phyloP scores from a whole-genome alignment of 495 filamentous ascomycete species.

The Podospora tetraspora region DNA sequence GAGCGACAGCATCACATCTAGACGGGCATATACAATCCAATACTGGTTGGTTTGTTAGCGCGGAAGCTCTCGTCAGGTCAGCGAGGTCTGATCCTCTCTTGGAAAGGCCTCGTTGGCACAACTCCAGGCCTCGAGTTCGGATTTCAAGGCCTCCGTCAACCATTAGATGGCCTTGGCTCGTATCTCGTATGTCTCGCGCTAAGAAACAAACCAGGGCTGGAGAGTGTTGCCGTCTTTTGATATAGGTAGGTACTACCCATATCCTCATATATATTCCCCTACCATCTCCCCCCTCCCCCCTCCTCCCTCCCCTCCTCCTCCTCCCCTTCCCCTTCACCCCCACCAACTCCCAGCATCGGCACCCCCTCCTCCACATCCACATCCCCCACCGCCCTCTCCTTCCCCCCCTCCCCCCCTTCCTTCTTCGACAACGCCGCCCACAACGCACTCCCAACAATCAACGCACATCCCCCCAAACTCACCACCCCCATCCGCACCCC shows the following conservation, averaged over 20 bases:
- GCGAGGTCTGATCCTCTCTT: no score
- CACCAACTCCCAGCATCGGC: constrained; percentile 17
- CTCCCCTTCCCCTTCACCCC: constrained; percentile 11
- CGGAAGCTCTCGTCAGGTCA: no score
- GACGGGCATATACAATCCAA: neutral
- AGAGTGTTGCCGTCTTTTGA: no score
- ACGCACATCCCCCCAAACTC: constrained; percentile 65
- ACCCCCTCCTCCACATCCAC: constrained; percentile 22
- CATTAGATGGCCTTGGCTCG: no score
- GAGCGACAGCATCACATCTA: neutral
- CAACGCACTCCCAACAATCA: constrained; percentile 78
- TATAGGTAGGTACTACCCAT: no score
- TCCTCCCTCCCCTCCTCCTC: neutral
- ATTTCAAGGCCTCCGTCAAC: no score
- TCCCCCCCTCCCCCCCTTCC: constrained; percentile 13
- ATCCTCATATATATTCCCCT: no score
- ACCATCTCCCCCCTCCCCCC: neutral
- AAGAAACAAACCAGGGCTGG: no score
- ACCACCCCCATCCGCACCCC: constrained; percentile 59
- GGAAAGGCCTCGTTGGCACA: no score
- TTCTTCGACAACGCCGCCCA: constrained; percentile 63
- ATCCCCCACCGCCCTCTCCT: neutral
- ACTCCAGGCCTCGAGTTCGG: no score
- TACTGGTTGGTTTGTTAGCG: no score
- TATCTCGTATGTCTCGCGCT: no score